A percentile compares a stretch with the other conserved stretches of the same genome.
phyloP scores from a whole-genome alignment of 352 stramenopile genomes.

The Phytophthora multivora region DNA sequence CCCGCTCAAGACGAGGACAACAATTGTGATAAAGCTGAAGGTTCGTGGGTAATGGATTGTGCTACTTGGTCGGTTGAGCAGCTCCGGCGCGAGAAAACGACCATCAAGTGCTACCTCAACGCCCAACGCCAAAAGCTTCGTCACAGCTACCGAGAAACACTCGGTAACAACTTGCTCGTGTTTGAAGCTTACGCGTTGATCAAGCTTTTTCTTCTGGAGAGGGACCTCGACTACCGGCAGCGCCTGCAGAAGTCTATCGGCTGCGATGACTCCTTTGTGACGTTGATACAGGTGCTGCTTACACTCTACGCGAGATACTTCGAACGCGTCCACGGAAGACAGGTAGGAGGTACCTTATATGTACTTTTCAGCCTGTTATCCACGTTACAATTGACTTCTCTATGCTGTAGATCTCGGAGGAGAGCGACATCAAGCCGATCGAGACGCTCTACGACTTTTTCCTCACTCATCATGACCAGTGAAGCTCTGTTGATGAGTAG shows the following conservation, averaged over 20 bases:
- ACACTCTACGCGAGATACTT: slow-evolving; percentile 65
- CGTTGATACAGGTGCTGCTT: slow-evolving; percentile 52
- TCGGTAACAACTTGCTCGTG: slow-evolving; percentile 5
- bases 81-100: slow-evolving; percentile 39
- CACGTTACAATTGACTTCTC: slow-evolving; percentile 1
- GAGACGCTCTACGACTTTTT: slow-evolving; percentile 47
- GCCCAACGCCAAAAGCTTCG: neutral
- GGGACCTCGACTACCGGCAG: slow-evolving; percentile 23
- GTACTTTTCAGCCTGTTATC: slow-evolving; percentile 13
- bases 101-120: slow-evolving; percentile 39
- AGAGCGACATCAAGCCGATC: slow-evolving; percentile 39
- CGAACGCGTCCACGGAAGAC: slow-evolving; percentile 38
- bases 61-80: slow-evolving; percentile 36
- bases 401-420: slow-evolving; percentile 34
- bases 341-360: slow-evolving; percentile 45
- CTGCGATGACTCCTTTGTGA: slow-evolving; percentile 21
- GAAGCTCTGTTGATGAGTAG: neutral
- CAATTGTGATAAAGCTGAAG: slow-evolving; percentile 5
- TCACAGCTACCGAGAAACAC: neutral
- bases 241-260: slow-evolving; percentile 8
- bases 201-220: slow-evolving; percentile 57
- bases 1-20: slow-evolving; percentile 12
- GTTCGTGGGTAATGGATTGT: slow-evolving; percentile 37
- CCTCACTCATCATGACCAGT: slow-evolving; percentile 15
- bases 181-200: slow-evolving; percentile 61